Conservation (phyloP, 805 yeast genomes). For the Ogataea methanolica region DNA sequence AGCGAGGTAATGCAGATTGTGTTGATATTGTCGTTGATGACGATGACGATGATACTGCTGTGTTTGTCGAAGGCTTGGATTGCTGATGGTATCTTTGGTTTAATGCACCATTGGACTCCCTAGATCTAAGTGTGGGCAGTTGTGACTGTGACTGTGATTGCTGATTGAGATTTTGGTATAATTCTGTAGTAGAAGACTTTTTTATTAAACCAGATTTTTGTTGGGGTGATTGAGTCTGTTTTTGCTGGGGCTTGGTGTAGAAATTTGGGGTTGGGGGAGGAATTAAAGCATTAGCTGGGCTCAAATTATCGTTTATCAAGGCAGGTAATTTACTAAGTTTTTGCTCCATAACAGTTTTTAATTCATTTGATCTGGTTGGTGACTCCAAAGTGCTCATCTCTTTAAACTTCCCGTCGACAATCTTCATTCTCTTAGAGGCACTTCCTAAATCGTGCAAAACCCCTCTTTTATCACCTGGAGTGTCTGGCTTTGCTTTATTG, state of each 20-base stretch:
- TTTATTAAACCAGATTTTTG: not conserved
- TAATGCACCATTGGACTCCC: too few species aligned
- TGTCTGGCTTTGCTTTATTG: not conserved
- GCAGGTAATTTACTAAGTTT: slow-evolving; percentile 12
- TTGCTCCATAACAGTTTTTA: slow-evolving; percentile 18
- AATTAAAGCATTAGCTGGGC: not conserved
- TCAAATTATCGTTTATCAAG: not conserved
- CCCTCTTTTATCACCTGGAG: slow-evolving; percentile 26
- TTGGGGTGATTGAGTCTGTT: not conserved
- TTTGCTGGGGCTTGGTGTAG: not conserved
- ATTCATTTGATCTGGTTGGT: slow-evolving; percentile 27
- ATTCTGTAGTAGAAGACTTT: not conserved
- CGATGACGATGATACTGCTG: not conserved
- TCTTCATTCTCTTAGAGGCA: slow-evolving; percentile 27
- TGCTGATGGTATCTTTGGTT: too few species aligned
- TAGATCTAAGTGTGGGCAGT: not conserved
- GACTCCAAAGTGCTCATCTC: slow-evolving; percentile 23
- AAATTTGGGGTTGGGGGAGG: not conserved
- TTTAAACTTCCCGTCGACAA: slow-evolving; percentile 20
- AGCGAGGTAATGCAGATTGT: too few species aligned
- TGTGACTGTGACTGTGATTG: not conserved
- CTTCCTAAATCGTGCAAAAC: slow-evolving; percentile 21
- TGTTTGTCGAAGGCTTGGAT: not conserved
- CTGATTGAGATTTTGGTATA: not conserved
- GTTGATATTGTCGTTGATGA: too few species aligned